phyloP scores from a whole-genome alignment of 2,329 filamentous ascomycete species.

The Tolypocladium sp. region DNA sequence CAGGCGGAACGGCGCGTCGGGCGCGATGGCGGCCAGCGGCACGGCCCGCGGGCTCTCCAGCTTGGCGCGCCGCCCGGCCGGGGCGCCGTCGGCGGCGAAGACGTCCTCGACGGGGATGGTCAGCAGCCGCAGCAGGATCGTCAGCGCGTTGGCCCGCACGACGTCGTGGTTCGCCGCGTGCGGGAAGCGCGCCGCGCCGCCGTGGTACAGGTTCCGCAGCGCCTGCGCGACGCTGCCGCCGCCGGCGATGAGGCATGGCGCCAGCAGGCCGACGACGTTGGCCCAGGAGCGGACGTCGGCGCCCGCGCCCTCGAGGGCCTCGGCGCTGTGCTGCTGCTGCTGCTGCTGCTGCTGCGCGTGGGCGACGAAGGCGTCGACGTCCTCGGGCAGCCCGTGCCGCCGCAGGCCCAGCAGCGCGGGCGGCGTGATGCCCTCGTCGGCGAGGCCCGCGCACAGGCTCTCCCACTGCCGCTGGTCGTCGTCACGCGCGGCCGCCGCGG shows the following conservation, averaged over 20 bases:
- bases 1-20: constrained; percentile 2
- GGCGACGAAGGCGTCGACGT: constrained; percentile 2
- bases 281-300: neutral
- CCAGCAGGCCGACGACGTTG: constrained; percentile 2
- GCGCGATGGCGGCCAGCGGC: neutral
- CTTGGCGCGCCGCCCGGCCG: neutral
- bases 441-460: neutral
- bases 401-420: constrained; percentile 3
- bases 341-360: neutral
- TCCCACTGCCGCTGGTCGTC: constrained; percentile 1
- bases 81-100: neutral
- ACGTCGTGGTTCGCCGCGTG: constrained; percentile 5
- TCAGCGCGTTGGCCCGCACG: constrained; percentile 5
- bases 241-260: neutral
- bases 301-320: neutral
- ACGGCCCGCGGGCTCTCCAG: constrained; percentile 2
- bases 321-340: neutral
- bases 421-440: constrained; percentile 1
- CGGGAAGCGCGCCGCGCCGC: constrained; percentile 3
- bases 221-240: constrained; percentile 3
- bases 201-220: constrained; percentile 3
- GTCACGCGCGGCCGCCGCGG: neutral
- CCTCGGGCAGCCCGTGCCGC: neutral
- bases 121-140: constrained; percentile 4
- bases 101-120: constrained; percentile 5